Base-by-base conservation (phyloP, 1,139 yeast genomes). In the Taphrina deformans region DNA sequence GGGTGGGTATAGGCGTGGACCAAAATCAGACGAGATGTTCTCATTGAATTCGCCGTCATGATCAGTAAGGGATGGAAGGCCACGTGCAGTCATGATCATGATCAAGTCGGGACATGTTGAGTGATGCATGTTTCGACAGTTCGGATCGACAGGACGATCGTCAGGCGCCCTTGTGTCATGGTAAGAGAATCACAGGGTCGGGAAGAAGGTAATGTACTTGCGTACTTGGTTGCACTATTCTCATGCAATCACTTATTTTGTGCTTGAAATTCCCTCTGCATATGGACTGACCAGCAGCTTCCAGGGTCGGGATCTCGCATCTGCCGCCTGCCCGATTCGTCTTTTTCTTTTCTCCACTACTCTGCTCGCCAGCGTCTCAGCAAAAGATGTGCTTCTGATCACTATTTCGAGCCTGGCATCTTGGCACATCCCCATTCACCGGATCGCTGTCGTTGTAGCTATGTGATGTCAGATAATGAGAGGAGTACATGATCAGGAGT, bases 381-480 rank as follows among this genome's bases (percentile, higher is more conserved):
- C 14, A 4, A 10, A 31, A 14, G 14, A 10, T 31, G 14, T 31
- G 35, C 35, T 31, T 31, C 2, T 31, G 18, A 38, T 38, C 41
- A 38, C 7, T 12, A n/a, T 14, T 29, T 6, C 10, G 33, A 29
- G 33, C 33, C 33, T 29, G 41, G 41, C 41, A 38, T 18, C 14
- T 18, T 21, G 23, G 33, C 21, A 29, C 53, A 48, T 10, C 53
- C 53, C 53, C 53, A 48, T 27, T 48, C 53, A n/a, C 53, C 53
- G 6, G 35, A 6, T 27, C 10, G 24, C 4, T 27, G 14, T 16
- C 18, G 41, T n/a, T 38, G 41, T 14, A 38, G 41, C 41, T 38
- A n/a, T 29, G 33, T 6, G 10, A 29, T 6, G 10, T 29, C 18
- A 38, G 41, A 2, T 7, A 38, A 7, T 38, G 14, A 38, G 35